Evolutionary conservation across 176 grass and related monocot genomes (phyloP).

Genomic region (Oryza meridionalis): DNA sequence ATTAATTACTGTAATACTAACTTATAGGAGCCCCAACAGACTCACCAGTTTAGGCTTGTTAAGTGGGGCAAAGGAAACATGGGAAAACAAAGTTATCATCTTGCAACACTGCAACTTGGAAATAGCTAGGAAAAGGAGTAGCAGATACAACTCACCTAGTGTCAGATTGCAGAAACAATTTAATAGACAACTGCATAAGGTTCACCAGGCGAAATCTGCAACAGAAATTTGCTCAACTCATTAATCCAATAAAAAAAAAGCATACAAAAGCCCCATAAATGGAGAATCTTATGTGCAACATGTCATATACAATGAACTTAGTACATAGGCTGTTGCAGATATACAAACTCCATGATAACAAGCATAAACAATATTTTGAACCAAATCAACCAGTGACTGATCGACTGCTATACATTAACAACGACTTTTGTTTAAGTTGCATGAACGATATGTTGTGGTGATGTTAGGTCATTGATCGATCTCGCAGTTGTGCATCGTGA

Average conservation of each 20-base stretch:
- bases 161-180: background rate
- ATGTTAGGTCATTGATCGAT: background rate
- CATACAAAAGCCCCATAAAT: background rate
- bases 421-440: background rate
- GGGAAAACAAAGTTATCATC: background rate
- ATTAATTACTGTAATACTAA: background rate
- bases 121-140: background rate
- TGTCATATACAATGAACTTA: background rate
- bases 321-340: background rate
- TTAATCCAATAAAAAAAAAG: background rate
- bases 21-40: background rate
- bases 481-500: background rate
- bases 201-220: background rate
- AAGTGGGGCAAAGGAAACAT: background rate
- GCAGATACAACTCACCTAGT: constrained; percentile 2
- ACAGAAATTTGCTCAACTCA: background rate
- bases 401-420: background rate
- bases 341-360: background rate
- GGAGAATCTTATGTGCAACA: too few relatives aligned
- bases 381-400: background rate
- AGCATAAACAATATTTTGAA: background rate
- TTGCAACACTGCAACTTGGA: background rate
- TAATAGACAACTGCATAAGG: background rate
- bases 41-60: background rate
- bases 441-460: background rate